Conservation (phyloP, 257 asterid species). For the Solanum lignicaule region DNA sequence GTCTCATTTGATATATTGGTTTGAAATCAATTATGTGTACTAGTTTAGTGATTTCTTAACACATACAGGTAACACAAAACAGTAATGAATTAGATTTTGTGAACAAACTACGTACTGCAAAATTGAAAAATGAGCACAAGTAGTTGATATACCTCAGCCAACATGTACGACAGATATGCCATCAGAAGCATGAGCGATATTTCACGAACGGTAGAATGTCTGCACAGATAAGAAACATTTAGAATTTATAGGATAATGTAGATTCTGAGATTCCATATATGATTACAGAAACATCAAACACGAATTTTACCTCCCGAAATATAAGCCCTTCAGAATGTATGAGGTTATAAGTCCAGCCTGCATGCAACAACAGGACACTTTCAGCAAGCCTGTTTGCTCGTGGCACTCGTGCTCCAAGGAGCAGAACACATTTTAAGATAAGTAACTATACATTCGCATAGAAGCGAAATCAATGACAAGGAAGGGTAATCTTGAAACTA, state of each 20-base stretch:
- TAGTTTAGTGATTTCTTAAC: not conserved
- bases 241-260: not conserved
- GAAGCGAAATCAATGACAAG: not conserved
- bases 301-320: conserved; percentile 58
- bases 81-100: not conserved
- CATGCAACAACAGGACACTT: conserved; percentile 8
- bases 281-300: not conserved
- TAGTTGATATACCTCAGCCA: conserved; percentile 69
- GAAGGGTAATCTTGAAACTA: not conserved
- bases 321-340: conserved; percentile 60
- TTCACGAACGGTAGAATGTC: conserved; percentile 88
- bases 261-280: not conserved
- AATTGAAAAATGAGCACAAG: not conserved
- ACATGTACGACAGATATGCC: conserved; percentile 93
- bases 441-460: not conserved
- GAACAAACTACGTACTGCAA: not conserved
- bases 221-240: conserved; percentile 20
- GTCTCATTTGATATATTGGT: not conserved
- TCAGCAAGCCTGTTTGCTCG: not conserved
- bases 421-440: not conserved
- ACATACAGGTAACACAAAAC: not conserved
- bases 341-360: conserved; percentile 89
- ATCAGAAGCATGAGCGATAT: conserved; percentile 73
- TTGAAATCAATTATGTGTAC: not conserved
- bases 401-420: not conserved